phyloP scores from a whole-genome alignment of 2,329 filamentous ascomycete genomes.

The Beauveria medogensis region DNA sequence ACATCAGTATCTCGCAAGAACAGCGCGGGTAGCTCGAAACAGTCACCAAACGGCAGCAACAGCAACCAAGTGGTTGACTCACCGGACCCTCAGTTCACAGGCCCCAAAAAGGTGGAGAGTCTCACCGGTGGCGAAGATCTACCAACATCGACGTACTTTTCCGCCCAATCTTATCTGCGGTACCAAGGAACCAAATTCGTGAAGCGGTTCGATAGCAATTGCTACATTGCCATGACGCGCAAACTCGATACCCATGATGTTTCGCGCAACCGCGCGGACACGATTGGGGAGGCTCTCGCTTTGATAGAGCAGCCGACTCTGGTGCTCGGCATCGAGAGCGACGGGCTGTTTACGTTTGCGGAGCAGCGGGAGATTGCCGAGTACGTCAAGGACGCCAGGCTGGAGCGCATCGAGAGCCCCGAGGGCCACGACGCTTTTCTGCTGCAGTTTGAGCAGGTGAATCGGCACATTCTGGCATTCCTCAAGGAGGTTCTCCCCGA shows the following conservation, averaged over 20 bases:
- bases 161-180: constrained; percentile 91
- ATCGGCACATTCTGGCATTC: constrained; percentile 76
- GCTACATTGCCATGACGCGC: constrained; percentile 96
- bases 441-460: constrained; percentile 95
- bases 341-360: constrained; percentile 93
- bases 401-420: constrained; percentile 84
- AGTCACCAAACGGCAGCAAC: constrained; percentile 21
- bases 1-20: constrained; percentile 39
- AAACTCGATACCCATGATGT: constrained; percentile 97
- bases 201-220: constrained; percentile 94
- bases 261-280: constrained; percentile 62
- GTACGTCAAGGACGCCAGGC: constrained; percentile 65
- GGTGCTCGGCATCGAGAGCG: constrained; percentile 88
- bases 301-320: constrained; percentile 83
- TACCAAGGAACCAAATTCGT: constrained; percentile 98
- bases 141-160: constrained; percentile 80
- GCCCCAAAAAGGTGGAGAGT: constrained; percentile 42
- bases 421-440: constrained; percentile 97
- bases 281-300: constrained; percentile 66
- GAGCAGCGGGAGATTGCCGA: constrained; percentile 89
- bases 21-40: constrained; percentile 25
- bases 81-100: constrained; percentile 60
- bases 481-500: constrained; percentile 75
- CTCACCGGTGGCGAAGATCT: constrained; percentile 43
- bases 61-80: constrained; percentile 19